Percentiles rank a stretch among this genome's conserved stretches.
These are phyloP conservation scores for Prillingera fragicola DNA, from an alignment of 1,284 basidiomycete species.

Conservation along the genomic window DNA sequence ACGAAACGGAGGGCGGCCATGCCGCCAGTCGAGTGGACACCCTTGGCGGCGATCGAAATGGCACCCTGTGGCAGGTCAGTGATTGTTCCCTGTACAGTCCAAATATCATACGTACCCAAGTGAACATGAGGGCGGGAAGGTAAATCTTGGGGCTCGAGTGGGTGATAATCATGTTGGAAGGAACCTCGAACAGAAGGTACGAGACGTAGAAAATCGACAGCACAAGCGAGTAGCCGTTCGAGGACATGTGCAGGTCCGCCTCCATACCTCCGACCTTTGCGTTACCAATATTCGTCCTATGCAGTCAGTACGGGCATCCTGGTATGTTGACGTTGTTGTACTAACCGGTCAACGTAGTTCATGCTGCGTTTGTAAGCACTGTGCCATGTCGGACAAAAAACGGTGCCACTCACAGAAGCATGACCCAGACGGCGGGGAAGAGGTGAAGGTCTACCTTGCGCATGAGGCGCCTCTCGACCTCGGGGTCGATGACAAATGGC, in stretches of 20 bases:
- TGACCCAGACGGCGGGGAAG: background rate
- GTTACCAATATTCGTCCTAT: conserved; percentile 33
- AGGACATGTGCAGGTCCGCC: conserved; percentile 28
- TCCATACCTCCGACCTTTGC: conserved; percentile 44
- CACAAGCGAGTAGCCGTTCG: conserved; percentile 40
- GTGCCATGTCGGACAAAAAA: too few species aligned
- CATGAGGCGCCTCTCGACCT: background rate
- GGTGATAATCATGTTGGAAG: conserved; percentile 45
- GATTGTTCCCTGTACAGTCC: background rate
- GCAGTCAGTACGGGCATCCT: too few species aligned
- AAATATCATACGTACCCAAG: conserved; percentile 17
- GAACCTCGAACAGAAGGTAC: conserved; percentile 38
- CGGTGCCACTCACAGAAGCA: background rate
- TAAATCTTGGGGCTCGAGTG: conserved; percentile 42
- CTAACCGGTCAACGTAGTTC: background rate
- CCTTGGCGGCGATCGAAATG: conserved; percentile 41
- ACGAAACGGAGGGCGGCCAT: conserved; percentile 46
- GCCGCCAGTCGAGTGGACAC: conserved; percentile 39
- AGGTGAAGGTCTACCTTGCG: background rate
- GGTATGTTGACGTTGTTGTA: conserved; percentile 1
- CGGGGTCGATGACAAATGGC: background rate
- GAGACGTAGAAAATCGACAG: conserved; percentile 47
- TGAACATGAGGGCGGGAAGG: conserved; percentile 38
- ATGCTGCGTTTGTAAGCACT: background rate
- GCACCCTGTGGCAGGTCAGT: conserved; percentile 24